These are phyloP conservation scores for maize (Zea mays) DNA, from an alignment of 176 grass and related monocot species.

Conservation along the genomic window Zm-B73-REFERENCE-NAM-5.0 NC_050100.1:30329001-30329500, in stretches of 20 bases:
- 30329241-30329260: too few species aligned
- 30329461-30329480: slow-evolving; percentile 94
- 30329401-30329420: slow-evolving; percentile 93
- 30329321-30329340: slow-evolving; percentile 85
- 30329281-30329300: slow-evolving; percentile 24
- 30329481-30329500: slow-evolving; percentile 67
- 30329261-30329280: too few species aligned
- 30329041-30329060: too few species aligned
- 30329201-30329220: not conserved
- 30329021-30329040: slow-evolving; percentile 29
- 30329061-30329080: too few species aligned
- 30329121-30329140: too few species aligned
- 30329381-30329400: slow-evolving; percentile 88
- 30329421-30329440: slow-evolving; percentile 92
- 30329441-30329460: slow-evolving; percentile 97
- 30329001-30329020: slow-evolving; percentile 11
- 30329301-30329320: slow-evolving; percentile 35
- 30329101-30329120: too few species aligned
- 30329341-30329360: slow-evolving; percentile 94
- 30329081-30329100: too few species aligned
- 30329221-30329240: not conserved
- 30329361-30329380: slow-evolving; percentile 90
- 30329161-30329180: slow-evolving; percentile 1
- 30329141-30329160: too few species aligned
- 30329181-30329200: not conserved